These are phyloP conservation scores for Rhizophagus clarus DNA, from an alignment of 192 early-diverging fungal species.

Conservation along the genomic window DNA sequence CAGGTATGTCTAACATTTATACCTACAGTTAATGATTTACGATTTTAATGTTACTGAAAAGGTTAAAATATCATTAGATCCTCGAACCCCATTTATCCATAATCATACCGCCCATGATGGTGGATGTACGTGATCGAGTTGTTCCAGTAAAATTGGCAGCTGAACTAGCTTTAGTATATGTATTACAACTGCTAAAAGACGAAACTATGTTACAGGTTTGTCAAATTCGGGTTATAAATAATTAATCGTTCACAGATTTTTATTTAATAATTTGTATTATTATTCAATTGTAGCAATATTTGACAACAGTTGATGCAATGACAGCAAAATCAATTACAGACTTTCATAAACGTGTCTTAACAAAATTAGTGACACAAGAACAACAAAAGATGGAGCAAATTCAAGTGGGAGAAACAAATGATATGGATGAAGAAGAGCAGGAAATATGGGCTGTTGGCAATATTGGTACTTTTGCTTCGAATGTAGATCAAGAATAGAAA, in stretches of 20 bases:
- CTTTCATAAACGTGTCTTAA: constrained; percentile 63
- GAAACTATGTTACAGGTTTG: constrained; percentile 43
- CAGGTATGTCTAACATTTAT: constrained; percentile 29
- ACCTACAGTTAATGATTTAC: neutral
- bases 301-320: constrained; percentile 49
- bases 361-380: constrained; percentile 48
- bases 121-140: constrained; percentile 74
- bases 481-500: neutral
- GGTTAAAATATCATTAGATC: constrained; percentile 29
- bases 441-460: constrained; percentile 25
- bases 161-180: constrained; percentile 76
- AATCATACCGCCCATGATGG: constrained; percentile 70
- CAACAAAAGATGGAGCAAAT: constrained; percentile 37
- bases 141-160: constrained; percentile 85
- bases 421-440: constrained; percentile 37
- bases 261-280: neutral
- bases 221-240: neutral
- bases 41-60: neutral
- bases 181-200: constrained; percentile 64
- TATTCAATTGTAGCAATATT: constrained; percentile 32
- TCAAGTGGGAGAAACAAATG: constrained; percentile 38
- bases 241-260: neutral
- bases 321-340: constrained; percentile 54
- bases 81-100: constrained; percentile 52
- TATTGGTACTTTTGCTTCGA: neutral